Evolutionary conservation across 1,139 yeast genomes (phyloP).

Genomic region (Suhomyces ambrosiae): DNA sequence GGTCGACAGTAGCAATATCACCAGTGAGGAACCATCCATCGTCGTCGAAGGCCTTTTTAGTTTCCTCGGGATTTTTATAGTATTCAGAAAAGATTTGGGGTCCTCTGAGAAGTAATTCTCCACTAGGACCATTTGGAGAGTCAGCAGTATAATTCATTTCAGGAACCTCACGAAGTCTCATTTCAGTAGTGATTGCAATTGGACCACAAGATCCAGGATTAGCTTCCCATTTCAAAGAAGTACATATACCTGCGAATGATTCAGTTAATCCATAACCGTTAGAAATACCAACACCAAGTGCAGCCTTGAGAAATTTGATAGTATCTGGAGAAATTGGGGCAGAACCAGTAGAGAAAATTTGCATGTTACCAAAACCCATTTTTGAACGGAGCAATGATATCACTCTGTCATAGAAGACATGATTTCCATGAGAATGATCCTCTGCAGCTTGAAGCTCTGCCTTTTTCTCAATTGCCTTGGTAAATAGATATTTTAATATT

Average conservation of each 20-base stretch:
- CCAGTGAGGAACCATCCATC: slow-evolving; percentile 72
- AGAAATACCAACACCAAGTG: slow-evolving; percentile 39
- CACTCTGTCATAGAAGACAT: slow-evolving; percentile 34
- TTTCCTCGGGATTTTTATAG: slow-evolving; percentile 43
- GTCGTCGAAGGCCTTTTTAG: slow-evolving; percentile 28
- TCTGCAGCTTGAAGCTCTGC: slow-evolving; percentile 30
- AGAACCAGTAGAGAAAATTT: slow-evolving; percentile 37
- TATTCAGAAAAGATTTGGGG: slow-evolving; percentile 42
- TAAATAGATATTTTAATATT: slow-evolving; percentile 26
- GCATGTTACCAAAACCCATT: slow-evolving; percentile 39
- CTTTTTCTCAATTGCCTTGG: slow-evolving; percentile 35
- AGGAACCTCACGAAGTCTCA: slow-evolving; percentile 40
- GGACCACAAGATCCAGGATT: slow-evolving; percentile 48
- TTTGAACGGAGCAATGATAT: slow-evolving; percentile 31
- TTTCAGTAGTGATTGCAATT: slow-evolving; percentile 36
- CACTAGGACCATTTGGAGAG: slow-evolving; percentile 42
- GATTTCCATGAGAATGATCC: slow-evolving; percentile 35
- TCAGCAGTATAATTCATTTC: slow-evolving; percentile 37
- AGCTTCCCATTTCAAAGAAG: slow-evolving; percentile 34
- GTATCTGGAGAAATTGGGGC: slow-evolving; percentile 50
- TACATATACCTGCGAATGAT: slow-evolving; percentile 44
- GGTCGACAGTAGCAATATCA: slow-evolving; percentile 62
- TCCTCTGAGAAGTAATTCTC: slow-evolving; percentile 45
- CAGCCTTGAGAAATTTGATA: slow-evolving; percentile 42
- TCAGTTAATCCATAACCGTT: slow-evolving; percentile 54